Conservation (phyloP, 2,329 filamentous ascomycete species). For the Tolypocladium inflatum region DNA sequence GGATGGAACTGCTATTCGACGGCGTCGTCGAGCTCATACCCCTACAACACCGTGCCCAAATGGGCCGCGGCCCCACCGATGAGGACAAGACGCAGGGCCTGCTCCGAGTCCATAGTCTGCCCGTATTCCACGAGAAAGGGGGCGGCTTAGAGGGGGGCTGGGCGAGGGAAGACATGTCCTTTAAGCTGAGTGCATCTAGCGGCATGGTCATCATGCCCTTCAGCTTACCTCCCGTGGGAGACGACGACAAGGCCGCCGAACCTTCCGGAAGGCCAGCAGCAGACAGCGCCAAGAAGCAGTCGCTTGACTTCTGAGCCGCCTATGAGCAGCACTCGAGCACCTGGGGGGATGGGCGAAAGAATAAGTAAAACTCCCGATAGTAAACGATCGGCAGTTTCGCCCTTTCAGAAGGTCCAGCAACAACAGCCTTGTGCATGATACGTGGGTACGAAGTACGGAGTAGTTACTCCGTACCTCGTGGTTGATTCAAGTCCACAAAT, state of each 20-base stretch:
- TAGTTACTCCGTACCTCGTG: no score
- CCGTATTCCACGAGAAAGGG: constrained; percentile 80
- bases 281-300: constrained; percentile 49
- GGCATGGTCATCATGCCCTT: constrained; percentile 83
- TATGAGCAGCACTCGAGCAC: neutral
- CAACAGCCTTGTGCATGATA: neutral
- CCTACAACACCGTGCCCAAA: constrained; percentile 45
- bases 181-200: constrained; percentile 70
- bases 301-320: constrained; percentile 56
- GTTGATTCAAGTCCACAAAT: no score
- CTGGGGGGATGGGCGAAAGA: neutral
- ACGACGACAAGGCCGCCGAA: constrained; percentile 40
- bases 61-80: constrained; percentile 44
- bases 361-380: no score
- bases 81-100: constrained; percentile 75
- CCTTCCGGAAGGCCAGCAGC: constrained; percentile 35
- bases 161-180: constrained; percentile 78
- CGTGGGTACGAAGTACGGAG: no score
- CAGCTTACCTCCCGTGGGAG: constrained; percentile 78
- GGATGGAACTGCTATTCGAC: constrained; percentile 78
- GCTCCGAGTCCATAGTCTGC: constrained; percentile 72
- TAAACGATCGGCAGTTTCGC: neutral
- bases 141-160: constrained; percentile 62
- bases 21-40: constrained; percentile 78
- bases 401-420: neutral